A percentile compares a stretch with the other conserved stretches of the same genome.
Evolutionary conservation across 2,329 filamentous ascomycete species (phyloP).

Genomic region (Thelonectria rubi): DNA sequence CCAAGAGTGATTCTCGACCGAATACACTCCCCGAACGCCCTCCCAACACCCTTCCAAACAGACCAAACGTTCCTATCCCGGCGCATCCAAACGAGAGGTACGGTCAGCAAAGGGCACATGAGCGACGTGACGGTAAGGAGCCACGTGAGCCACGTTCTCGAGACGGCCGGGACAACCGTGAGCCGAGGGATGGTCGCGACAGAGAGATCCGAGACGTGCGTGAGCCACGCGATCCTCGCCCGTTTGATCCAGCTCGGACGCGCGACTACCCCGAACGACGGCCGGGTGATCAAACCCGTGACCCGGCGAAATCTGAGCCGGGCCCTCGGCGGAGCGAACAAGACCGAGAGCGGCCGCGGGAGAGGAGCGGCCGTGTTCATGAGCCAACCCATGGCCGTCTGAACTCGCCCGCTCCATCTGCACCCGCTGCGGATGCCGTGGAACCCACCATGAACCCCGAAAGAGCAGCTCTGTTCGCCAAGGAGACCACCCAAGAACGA

Average conservation of each 20-base stretch:
- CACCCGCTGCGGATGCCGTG: conserved; percentile 40
- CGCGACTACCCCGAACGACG: conserved; percentile 58
- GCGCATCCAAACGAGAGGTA: conserved; percentile 57
- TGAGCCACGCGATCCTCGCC: conserved; percentile 49
- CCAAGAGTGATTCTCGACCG: conserved; percentile 44
- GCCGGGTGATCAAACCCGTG: conserved; percentile 46
- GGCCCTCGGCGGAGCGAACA: conserved; percentile 51
- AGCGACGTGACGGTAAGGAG: conserved; percentile 52
- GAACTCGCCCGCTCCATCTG: conserved; percentile 42
- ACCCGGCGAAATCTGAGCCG: conserved; percentile 41
- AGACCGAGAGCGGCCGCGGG: conserved; percentile 54
- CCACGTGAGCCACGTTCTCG: conserved; percentile 47
- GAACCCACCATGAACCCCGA: conserved; percentile 66
- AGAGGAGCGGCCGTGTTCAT: conserved; percentile 41
- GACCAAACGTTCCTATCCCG: conserved; percentile 66
- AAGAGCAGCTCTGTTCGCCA: conserved; percentile 59
- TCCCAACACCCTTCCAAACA: conserved; percentile 59
- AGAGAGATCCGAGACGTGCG: conserved; percentile 50
- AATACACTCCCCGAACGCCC: conserved; percentile 51
- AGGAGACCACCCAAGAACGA: conserved; percentile 43
- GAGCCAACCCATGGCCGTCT: conserved; percentile 40
- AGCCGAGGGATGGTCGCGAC: conserved; percentile 51
- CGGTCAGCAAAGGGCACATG: conserved; percentile 51
- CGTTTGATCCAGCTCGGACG: conserved; percentile 53
- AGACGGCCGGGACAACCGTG: conserved; percentile 45